A percentile compares a stretch with the other conserved stretches of the same genome.
These are phyloP conservation scores for Trichoderma simmonsii DNA, from an alignment of 2,329 filamentous ascomycete genomes.

Conservation along the genomic window DNA sequence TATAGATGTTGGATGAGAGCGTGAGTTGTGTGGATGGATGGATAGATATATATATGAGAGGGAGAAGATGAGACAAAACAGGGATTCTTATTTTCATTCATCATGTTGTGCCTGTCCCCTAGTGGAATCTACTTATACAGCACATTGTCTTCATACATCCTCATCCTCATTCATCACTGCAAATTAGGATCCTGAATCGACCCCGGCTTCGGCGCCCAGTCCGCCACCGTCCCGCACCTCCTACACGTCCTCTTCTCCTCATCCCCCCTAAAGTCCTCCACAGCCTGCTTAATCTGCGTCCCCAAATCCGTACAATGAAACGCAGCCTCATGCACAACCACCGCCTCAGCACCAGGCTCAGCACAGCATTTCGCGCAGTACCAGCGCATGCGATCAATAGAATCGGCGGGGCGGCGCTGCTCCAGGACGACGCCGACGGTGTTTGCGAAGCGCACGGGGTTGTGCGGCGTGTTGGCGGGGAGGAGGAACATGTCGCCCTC, in stretches of 20 bases:
- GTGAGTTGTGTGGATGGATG: background rate
- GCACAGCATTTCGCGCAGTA: slow-evolving; percentile 71
- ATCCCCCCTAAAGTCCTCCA: slow-evolving; percentile 71
- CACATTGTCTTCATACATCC: background rate
- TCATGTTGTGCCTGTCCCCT: background rate
- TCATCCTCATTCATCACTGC: slow-evolving; percentile 20
- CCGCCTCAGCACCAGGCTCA: slow-evolving; percentile 5
- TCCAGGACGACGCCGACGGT: slow-evolving; percentile 94
- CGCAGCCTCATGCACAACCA: slow-evolving; percentile 75
- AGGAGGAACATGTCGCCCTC: slow-evolving; percentile 94
- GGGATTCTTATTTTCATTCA: background rate
- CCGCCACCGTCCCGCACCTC: slow-evolving; percentile 72
- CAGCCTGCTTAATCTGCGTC: slow-evolving; percentile 89
- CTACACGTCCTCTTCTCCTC: slow-evolving; percentile 70
- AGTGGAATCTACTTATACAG: background rate
- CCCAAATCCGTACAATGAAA: slow-evolving; percentile 91
- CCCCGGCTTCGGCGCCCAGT: slow-evolving; percentile 62
- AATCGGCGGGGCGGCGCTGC: slow-evolving; percentile 68
- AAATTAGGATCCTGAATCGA: slow-evolving; percentile 59
- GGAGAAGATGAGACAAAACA: background rate
- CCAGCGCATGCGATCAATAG: slow-evolving; percentile 81
- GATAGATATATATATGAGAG: background rate
- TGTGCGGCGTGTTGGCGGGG: slow-evolving; percentile 92
- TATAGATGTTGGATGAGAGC: background rate
- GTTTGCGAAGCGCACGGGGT: slow-evolving; percentile 87